Conservation (phyloP, 768 basidiomycete genomes). For the Rhodotorula toruloides region DNA sequence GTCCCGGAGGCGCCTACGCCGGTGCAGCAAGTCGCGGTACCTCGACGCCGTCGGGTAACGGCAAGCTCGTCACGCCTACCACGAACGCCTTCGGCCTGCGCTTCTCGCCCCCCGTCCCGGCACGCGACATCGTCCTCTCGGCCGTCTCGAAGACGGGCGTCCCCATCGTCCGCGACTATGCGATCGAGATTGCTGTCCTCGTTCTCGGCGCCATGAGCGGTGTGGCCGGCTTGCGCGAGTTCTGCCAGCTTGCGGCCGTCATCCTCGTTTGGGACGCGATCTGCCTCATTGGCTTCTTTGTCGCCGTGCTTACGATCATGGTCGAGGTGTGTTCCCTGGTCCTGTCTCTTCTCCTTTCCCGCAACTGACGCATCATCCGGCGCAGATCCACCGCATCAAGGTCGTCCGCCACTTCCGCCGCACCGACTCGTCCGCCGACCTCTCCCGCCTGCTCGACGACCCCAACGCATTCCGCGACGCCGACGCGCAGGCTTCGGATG, state of each 20-base stretch:
- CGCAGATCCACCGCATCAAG: constrained; percentile 52
- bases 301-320: constrained; percentile 86
- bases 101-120: constrained; percentile 38
- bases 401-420: constrained; percentile 49
- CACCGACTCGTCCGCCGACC: constrained; percentile 42
- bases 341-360: background rate
- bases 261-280: constrained; percentile 79
- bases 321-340: constrained; percentile 62
- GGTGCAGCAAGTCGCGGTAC: constrained; percentile 18
- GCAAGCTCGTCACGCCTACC: background rate
- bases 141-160: constrained; percentile 72
- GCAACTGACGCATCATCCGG: background rate
- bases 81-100: constrained; percentile 24
- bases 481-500: constrained; percentile 25
- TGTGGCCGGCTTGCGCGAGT: constrained; percentile 84
- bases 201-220: constrained; percentile 77
- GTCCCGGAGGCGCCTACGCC: constrained; percentile 38
- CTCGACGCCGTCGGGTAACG: constrained; percentile 26
- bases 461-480: constrained; percentile 24
- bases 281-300: constrained; percentile 81
- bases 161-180: constrained; percentile 84
- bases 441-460: constrained; percentile 40
- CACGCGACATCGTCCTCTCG: constrained; percentile 70
- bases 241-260: constrained; percentile 90
- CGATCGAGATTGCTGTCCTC: constrained; percentile 83